Evolutionary conservation across 176 grass and related monocot species (phyloP), one percentile per base, ranked within the genome.

Genomic region (Luzula sylvatica): DNA sequence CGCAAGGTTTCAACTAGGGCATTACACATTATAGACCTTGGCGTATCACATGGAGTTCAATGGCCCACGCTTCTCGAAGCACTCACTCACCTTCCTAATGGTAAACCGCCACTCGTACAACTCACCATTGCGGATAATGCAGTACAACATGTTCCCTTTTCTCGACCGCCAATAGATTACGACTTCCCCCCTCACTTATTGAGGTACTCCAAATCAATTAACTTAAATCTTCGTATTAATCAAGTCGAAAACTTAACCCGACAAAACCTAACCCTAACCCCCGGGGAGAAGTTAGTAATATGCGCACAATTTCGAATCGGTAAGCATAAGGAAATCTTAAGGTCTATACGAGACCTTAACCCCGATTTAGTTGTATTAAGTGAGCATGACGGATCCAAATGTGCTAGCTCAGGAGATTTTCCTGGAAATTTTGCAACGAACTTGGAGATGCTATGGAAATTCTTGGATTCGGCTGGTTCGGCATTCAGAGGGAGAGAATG

Each of bases 21-120:
- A 38, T 66, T 98, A 38, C 92, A 98, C 74, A 66, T 98, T 23
- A 65, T 90, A 3, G 92, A 98, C 51, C 43, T 98, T 45, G 92
- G 92, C 48, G 81, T 86, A 20, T 98, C 92, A 18, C 92, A 98
- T 58, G 92, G 92, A 29, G 81, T 98, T 58, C 92, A 98, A 72
- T 98, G 92, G 92, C 92, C 92, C 17, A 98, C 92, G 46, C 78
- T 98, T n/a, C 71, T 98, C 13, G 85, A 98, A 46, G 80, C 92
- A 12, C 78, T 98, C 17, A 85, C 81, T 9, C 78, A 75, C 15
- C 46, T 68, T 44, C 65, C 68, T 1, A 65, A 78, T 8, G 53
- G 76, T 27, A 42, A 67, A 0, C 81, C 80, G 16, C 64, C 74
- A 0, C 76, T 83, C 5, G 67, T 96, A 15, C 74, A 74, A 7